Evolutionary conservation across 352 stramenopile genomes (phyloP), one percentile per base, ranked within the genome.

Genomic region (Phytophthora nicotianae): DNA sequence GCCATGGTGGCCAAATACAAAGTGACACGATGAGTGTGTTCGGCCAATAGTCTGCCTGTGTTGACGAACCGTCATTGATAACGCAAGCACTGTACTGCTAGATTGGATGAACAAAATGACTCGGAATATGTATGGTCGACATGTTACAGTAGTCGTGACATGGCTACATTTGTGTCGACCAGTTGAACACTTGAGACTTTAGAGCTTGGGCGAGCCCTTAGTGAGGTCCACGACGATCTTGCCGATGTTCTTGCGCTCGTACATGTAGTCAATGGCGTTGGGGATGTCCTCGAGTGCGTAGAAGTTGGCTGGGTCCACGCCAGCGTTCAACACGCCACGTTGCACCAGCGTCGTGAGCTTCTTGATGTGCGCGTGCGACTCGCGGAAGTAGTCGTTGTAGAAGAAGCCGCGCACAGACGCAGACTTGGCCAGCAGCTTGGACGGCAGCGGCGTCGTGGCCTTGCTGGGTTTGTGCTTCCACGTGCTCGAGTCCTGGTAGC

Each of bases 141-240:
- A 43, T 50, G 41, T 41, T 62, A 46, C 20, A 10, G 40, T 45
- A 29, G 19, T 38, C 41, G 40, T 16, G 50, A 46, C 17, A 58
- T 70, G 48, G 62, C 62, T 70, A 66, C 56, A 62, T 13, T 43
- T 21, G 8, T 19, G 17, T 58, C 57, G 33, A 49, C 32, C 33
- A 21, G 40, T 23, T 42, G 21, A 50, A 35, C n/a, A 51, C 20
- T 14, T 13, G 20, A 19, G 20, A 29, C 26, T 56, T n/a, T 70
- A 74, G 2, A 70, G 60, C 61, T 74, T 74, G 21, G 65, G 3
- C 9, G 50, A 56, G 17, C 62, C 58, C 68, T 74, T 80, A 13
- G 48, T 72, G 26, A 93, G 70, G 51, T 89, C 79, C 42, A 95
- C 78, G 23, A 90, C 75, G 62, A 96, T 78, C 68, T 96, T 96